Evolutionary conservation across 495 filamentous ascomycete genomes (phyloP).

Genomic region (Geopyxis carbonaria): DNA sequence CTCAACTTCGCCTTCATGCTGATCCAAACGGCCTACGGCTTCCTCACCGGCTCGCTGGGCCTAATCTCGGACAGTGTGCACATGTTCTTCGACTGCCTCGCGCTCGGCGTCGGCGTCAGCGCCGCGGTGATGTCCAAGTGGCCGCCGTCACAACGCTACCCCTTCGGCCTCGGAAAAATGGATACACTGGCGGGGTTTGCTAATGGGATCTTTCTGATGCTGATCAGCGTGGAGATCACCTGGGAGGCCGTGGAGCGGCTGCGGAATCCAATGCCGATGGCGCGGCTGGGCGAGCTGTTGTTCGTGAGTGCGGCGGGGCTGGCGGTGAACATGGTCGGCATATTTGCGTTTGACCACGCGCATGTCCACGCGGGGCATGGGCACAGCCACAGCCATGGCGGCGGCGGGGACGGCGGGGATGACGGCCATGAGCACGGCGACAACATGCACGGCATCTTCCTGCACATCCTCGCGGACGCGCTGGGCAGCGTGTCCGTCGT

Average conservation of each 20-base stretch:
- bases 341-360: constrained; percentile 67
- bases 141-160: constrained; percentile 73
- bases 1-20: constrained; percentile 93
- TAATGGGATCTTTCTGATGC: constrained; percentile 92
- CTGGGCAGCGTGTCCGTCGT: constrained; percentile 90
- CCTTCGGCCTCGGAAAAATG: constrained; percentile 92
- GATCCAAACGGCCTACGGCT: constrained; percentile 84
- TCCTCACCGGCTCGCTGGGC: constrained; percentile 78
- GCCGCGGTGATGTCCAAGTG: constrained; percentile 97
- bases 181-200: constrained; percentile 92
- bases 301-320: constrained; percentile 73
- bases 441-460: constrained; percentile 98
- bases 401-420: constrained; percentile 8
- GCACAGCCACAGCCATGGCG: constrained; percentile 27
- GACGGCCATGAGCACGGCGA: constrained; percentile 31
- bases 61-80: constrained; percentile 94
- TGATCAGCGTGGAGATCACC: constrained; percentile 92
- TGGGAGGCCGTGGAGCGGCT: constrained; percentile 85
- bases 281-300: constrained; percentile 70
- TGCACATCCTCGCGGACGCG: constrained; percentile 90
- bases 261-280: constrained; percentile 60
- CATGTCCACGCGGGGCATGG: constrained; percentile 36
- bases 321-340: constrained; percentile 78
- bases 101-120: constrained; percentile 75
- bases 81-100: constrained; percentile 98